Evolutionary conservation across 495 filamentous ascomycete genomes (phyloP).

Genomic region (Thermothielavioides terrestris): DNA sequence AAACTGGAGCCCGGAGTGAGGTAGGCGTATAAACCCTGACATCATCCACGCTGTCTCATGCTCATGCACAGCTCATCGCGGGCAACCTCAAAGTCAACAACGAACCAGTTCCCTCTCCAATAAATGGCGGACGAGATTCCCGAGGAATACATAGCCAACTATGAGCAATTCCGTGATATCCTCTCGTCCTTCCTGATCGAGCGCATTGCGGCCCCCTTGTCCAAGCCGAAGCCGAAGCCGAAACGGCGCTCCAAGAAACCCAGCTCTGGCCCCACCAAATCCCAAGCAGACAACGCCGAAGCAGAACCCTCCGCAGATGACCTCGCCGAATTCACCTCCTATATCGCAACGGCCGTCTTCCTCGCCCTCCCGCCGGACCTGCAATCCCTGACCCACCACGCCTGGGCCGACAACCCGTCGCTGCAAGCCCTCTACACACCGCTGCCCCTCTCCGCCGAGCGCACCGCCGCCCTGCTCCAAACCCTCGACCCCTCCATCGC

Average conservation of each 20-base stretch:
- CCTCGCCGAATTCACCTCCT: conserved; percentile 66
- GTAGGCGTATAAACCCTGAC: neutral
- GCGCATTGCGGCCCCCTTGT: conserved; percentile 37
- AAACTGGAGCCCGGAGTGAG: neutral
- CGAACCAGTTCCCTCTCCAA: neutral
- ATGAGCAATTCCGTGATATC: conserved; percentile 62
- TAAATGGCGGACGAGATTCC: conserved; percentile 5
- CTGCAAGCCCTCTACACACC: conserved; percentile 43
- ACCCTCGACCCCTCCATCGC: conserved; percentile 40
- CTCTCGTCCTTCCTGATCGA: conserved; percentile 39
- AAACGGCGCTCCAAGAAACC: conserved; percentile 33
- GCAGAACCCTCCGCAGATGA: conserved; percentile 49
- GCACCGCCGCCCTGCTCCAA: conserved; percentile 27
- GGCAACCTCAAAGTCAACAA: too few species aligned
- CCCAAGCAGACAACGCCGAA: conserved; percentile 9
- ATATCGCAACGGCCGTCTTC: conserved; percentile 64
- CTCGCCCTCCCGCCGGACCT: conserved; percentile 50
- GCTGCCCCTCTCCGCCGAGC: conserved; percentile 34
- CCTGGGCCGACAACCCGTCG: conserved; percentile 38
- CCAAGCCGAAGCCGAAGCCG: conserved; percentile 36
- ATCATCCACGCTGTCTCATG: neutral
- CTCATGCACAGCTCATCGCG: neutral
- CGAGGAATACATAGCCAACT: conserved; percentile 43
- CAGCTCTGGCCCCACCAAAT: conserved; percentile 8
- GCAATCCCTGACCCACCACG: conserved; percentile 51